Conservation (phyloP, 2,329 filamentous ascomycete species). For the Pyricularia pennisetigena region DNA sequence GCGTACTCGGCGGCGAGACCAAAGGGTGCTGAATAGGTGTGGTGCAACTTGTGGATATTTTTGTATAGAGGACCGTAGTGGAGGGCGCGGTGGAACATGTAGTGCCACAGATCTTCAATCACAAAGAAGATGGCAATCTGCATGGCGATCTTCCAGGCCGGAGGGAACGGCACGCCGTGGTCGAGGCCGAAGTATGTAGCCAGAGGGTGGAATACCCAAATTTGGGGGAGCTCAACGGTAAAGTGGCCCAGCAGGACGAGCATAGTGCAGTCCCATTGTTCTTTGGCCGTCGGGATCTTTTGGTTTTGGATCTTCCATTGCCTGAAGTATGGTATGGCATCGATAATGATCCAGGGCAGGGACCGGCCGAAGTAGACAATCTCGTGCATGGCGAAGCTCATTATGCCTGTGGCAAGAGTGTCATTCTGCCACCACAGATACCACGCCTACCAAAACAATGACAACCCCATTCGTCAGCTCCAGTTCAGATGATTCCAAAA, state of each 20-base stretch:
- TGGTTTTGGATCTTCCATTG: constrained; percentile 87
- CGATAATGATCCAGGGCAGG: constrained; percentile 88
- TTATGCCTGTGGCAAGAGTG: constrained; percentile 87
- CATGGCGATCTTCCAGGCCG: constrained; percentile 73
- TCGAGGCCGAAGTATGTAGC: constrained; percentile 86
- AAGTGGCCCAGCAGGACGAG: constrained; percentile 93
- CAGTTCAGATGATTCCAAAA: background rate
- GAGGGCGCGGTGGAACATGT: constrained; percentile 87
- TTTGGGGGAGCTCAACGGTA: constrained; percentile 95
- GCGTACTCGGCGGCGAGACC: constrained; percentile 95
- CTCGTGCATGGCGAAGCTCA: constrained; percentile 97
- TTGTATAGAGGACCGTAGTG: constrained; percentile 96
- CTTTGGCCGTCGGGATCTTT: constrained; percentile 85
- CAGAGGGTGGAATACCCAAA: constrained; percentile 98
- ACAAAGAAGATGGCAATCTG: constrained; percentile 94
- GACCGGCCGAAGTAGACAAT: constrained; percentile 85
- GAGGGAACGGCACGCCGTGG: constrained; percentile 83
- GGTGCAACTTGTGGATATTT: constrained; percentile 96
- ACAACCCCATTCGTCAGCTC: constrained; percentile 9
- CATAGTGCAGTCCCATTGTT: constrained; percentile 90
- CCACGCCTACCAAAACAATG: constrained; percentile 50
- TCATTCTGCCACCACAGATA: constrained; percentile 99
- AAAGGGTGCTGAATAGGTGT: constrained; percentile 96
- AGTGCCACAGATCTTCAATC: constrained; percentile 95
- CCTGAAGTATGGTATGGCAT: constrained; percentile 76